Conservation (phyloP, 176 grass and related monocot genomes). For the Oryza australiensis region DNA sequence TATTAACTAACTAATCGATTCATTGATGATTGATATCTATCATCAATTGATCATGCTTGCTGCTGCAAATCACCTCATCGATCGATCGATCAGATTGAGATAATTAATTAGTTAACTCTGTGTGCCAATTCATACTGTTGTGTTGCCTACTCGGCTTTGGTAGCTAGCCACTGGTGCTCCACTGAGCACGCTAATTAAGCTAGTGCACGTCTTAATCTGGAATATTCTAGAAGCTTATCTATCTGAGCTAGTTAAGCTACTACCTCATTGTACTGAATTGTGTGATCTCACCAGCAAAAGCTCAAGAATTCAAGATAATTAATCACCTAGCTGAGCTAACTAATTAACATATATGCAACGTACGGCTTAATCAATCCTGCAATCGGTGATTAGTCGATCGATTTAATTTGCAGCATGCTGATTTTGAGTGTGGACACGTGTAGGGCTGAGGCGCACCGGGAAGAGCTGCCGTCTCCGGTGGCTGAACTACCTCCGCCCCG, state of each 20-base stretch:
- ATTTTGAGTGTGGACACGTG: background rate
- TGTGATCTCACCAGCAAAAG: too few relatives aligned
- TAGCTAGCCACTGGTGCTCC: background rate
- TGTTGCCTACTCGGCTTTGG: background rate
- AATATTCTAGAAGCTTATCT: background rate
- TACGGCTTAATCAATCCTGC: too few relatives aligned
- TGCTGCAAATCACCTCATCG: too few relatives aligned
- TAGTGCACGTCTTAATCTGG: background rate
- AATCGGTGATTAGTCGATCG: too few relatives aligned
- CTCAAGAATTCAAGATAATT: too few relatives aligned
- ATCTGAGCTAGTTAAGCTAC: background rate
- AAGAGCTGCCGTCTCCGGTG: conserved; percentile 97
- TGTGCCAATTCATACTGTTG: background rate
- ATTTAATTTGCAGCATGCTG: background rate
- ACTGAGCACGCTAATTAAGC: background rate
- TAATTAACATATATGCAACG: too few relatives aligned
- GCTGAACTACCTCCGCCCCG: conserved; percentile 96
- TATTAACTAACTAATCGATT: background rate
- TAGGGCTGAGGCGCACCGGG: conserved; percentile 75
- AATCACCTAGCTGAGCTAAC: too few relatives aligned
- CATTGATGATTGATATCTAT: too few relatives aligned
- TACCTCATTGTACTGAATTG: too few relatives aligned
- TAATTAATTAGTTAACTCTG: too few relatives aligned
- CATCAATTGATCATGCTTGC: too few relatives aligned
- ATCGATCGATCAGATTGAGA: too few relatives aligned